Conservation (phyloP, 768 basidiomycete species). For the Xerocomellus amylosporus region DNA sequence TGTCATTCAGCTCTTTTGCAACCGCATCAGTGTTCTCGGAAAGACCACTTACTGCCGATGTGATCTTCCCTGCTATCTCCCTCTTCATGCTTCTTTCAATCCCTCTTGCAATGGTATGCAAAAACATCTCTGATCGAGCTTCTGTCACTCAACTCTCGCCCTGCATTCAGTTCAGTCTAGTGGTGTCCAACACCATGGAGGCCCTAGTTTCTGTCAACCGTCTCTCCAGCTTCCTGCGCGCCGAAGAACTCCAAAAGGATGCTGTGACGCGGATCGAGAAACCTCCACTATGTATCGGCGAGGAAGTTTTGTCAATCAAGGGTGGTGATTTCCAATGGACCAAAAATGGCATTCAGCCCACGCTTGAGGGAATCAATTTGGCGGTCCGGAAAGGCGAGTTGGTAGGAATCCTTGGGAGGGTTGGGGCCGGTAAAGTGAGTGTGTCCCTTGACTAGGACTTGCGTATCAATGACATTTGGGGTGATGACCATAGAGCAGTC, state of each 20-base stretch:
- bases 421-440: slow-evolving; percentile 83
- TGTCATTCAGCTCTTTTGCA: slow-evolving; percentile 80
- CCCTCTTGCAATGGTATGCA: slow-evolving; percentile 72
- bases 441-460: neutral
- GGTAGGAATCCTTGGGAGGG: slow-evolving; percentile 82
- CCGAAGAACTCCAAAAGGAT: slow-evolving; percentile 77
- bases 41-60: slow-evolving; percentile 75
- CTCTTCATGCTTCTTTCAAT: slow-evolving; percentile 84
- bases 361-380: slow-evolving; percentile 75
- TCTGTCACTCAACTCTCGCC: neutral
- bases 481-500: slow-evolving; percentile 49
- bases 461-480: neutral
- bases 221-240: slow-evolving; percentile 68
- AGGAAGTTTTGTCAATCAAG: slow-evolving; percentile 65
- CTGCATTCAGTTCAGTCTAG: slow-evolving; percentile 54
- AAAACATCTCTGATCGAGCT: neutral
- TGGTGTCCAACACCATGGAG: slow-evolving; percentile 80
- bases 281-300: slow-evolving; percentile 44
- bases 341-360: slow-evolving; percentile 48
- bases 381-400: slow-evolving; percentile 79
- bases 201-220: slow-evolving; percentile 81
- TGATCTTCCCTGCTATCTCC: slow-evolving; percentile 92
- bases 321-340: slow-evolving; percentile 83
- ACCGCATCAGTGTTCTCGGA: slow-evolving; percentile 59
- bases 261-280: slow-evolving; percentile 56